Percentiles rank a stretch among this genome's conserved stretches.
Conservation (phyloP, 75 land plant species). For the Sequoia sempervirens region DNA sequence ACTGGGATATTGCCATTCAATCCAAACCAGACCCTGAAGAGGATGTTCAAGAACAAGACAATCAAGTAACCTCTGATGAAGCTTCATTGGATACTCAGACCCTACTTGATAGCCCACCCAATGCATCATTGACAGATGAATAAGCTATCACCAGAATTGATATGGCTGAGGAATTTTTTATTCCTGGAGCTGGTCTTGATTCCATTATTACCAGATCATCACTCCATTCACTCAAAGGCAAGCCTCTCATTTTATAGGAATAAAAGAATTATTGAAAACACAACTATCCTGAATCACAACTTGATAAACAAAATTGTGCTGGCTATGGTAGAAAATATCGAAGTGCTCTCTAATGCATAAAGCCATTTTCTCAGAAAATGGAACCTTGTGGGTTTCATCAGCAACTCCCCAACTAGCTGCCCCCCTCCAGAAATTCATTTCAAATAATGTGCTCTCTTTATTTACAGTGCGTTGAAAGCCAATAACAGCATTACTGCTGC, state of each 20-base stretch:
- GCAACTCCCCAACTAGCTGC: neutral
- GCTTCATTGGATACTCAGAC: too few species aligned
- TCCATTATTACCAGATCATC: too few species aligned
- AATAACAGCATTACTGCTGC: neutral
- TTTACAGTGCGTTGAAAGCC: neutral
- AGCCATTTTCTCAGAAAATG: neutral
- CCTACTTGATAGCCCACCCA: too few species aligned
- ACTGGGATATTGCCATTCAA: too few species aligned
- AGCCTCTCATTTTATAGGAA: neutral
- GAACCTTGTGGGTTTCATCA: neutral
- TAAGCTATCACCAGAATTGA: too few species aligned
- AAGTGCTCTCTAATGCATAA: too few species aligned
- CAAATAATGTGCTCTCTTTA: neutral
- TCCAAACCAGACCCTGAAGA: neutral
- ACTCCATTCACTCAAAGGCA: neutral
- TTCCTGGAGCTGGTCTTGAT: too few species aligned
- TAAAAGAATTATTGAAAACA: neutral
- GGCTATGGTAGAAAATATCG: neutral
- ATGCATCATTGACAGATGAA: too few species aligned
- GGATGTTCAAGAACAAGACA: neutral
- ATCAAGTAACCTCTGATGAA: too few species aligned
- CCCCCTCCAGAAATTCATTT: neutral
- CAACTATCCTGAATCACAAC: neutral
- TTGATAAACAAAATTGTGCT: neutral
- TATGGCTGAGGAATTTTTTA: too few species aligned